Conservation (phyloP, 2,329 filamentous ascomycete species). For the Ilyonectria destructans region DNA sequence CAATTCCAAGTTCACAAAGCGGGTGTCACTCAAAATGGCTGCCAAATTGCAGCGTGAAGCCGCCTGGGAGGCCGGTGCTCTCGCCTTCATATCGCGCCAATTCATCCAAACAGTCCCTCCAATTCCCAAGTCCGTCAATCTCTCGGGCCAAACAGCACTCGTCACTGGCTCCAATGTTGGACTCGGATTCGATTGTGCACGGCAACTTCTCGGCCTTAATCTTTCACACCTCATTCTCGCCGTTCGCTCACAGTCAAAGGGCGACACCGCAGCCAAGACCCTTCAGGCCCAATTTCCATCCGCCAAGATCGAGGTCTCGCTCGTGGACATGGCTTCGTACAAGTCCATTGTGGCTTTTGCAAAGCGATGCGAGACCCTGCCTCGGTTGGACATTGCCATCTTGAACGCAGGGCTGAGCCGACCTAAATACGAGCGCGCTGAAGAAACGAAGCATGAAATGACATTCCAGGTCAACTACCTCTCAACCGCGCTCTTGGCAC, state of each 20-base stretch:
- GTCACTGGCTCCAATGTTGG: constrained; percentile 67
- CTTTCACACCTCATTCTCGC: constrained; percentile 64
- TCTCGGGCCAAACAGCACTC: constrained; percentile 61
- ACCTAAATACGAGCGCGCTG: constrained; percentile 41
- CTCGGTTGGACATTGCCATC: constrained; percentile 62
- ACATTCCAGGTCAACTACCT: constrained; percentile 60
- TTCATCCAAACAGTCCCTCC: constrained; percentile 45
- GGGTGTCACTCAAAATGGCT: constrained; percentile 37
- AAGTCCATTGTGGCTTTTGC: constrained; percentile 62
- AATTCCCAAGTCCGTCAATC: constrained; percentile 42
- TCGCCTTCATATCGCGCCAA: constrained; percentile 47
- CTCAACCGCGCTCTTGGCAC: constrained; percentile 53
- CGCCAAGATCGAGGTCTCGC: constrained; percentile 63
- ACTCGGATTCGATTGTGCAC: constrained; percentile 63
- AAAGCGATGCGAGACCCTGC: constrained; percentile 51
- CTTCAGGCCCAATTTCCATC: constrained; percentile 46
- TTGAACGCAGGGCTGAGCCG: constrained; percentile 62
- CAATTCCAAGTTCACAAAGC: background rate
- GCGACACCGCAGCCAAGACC: constrained; percentile 57
- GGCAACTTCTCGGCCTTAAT: constrained; percentile 59
- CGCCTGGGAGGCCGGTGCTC: constrained; percentile 39
- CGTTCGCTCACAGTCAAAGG: constrained; percentile 61
- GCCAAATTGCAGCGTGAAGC: constrained; percentile 41
- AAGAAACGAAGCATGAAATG: constrained; percentile 59
- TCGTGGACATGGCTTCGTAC: constrained; percentile 65